Percentiles rank a stretch among this genome's conserved stretches.
Evolutionary conservation across 2,329 filamentous ascomycete species (phyloP).

Genomic region (Ambrosiella cleistominuta): DNA sequence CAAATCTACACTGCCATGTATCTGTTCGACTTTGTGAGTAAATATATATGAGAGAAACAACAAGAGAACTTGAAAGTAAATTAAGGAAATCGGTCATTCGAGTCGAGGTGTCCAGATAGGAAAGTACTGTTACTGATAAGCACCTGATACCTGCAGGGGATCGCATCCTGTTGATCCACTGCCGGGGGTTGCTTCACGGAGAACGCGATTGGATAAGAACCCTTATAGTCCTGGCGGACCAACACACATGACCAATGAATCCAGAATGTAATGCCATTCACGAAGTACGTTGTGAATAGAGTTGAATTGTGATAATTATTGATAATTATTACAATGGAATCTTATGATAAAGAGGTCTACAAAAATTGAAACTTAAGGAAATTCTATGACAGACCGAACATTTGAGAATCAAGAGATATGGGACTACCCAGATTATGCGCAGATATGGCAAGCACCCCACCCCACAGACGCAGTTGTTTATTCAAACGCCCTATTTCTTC

Average conservation of each 20-base stretch:
- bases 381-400: background rate
- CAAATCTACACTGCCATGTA: background rate
- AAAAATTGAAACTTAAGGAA: too few species aligned
- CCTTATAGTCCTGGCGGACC: too few species aligned
- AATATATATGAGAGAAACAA: background rate
- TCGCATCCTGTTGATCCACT: background rate
- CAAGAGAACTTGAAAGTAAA: background rate
- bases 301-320: too few species aligned
- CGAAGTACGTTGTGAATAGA: too few species aligned
- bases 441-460: too few species aligned
- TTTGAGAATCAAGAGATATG: background rate
- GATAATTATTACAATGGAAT: too few species aligned
- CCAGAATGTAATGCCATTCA: too few species aligned
- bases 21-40: background rate
- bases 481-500: conserved; percentile 14
- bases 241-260: too few species aligned
- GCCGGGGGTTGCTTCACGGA: background rate
- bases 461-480: too few species aligned
- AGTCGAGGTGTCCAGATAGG: conserved; percentile 1
- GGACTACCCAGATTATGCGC: too few species aligned
- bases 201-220: too few species aligned
- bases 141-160: background rate
- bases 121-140: conserved; percentile 3
- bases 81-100: background rate
- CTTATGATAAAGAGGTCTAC: too few species aligned